Evolutionary conservation across 1,284 basidiomycete species (phyloP).

Genomic region (Vanrija pseudolonga): DNA sequence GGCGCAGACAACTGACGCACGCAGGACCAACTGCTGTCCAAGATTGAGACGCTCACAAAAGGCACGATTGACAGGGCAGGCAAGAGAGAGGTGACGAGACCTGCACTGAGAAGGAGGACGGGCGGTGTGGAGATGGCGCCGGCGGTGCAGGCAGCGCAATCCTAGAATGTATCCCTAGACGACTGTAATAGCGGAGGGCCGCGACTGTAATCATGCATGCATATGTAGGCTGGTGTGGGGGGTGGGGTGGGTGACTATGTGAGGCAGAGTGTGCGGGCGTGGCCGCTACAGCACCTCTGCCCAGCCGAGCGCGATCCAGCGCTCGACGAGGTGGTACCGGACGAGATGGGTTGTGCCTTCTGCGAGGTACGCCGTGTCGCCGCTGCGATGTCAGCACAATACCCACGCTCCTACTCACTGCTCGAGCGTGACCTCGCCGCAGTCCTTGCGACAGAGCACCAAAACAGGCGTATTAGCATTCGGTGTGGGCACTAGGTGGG

Average conservation of each 20-base stretch:
- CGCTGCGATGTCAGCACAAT: conserved; percentile 22
- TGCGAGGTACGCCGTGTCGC: conserved; percentile 38
- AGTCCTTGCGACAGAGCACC: conserved; percentile 66
- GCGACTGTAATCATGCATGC: conserved; percentile 8
- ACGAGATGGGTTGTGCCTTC: conserved; percentile 48
- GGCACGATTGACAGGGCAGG: no score
- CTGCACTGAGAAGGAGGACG: no score
- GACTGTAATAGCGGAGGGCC: no score
- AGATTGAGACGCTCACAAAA: no score
- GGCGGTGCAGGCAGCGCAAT: not conserved
- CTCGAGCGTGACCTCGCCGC: conserved; percentile 65
- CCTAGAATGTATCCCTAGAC: no score
- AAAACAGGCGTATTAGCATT: conserved; percentile 71
- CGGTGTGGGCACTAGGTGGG: conserved; percentile 63
- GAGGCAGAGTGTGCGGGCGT: not conserved
- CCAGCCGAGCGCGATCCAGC: conserved; percentile 45
- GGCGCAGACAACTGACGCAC: no score
- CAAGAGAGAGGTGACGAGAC: no score
- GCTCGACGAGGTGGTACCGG: conserved; percentile 43
- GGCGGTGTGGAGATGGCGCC: not conserved
- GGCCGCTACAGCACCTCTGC: conserved; percentile 35
- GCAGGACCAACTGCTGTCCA: no score
- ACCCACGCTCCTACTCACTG: conserved; percentile 54
- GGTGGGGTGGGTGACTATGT: not conserved
- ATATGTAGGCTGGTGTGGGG: no score